Evolutionary conservation across 1,139 yeast genomes (phyloP), one percentile per base, ranked within the genome.

Genomic region (Scheffersomyces insectosa): DNA sequence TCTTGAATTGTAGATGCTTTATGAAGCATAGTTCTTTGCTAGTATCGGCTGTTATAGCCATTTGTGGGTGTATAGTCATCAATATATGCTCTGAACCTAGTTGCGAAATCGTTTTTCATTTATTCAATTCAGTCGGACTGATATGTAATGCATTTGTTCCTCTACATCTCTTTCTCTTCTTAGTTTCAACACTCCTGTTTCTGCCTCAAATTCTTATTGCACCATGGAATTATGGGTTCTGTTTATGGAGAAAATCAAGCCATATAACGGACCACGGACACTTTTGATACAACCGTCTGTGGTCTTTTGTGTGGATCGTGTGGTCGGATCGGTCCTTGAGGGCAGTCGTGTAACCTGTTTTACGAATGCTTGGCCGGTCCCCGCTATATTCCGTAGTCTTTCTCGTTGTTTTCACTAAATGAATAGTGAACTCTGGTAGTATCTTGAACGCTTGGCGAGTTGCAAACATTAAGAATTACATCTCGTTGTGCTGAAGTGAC

Each of bases 231-330:
- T 48, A 57, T 71, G 83, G 85, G 86, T 81, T 78, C 85, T 82
- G 65, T 51, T 80, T 57, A 75, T 66, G 88, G 88, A 82, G 88
- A 70, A 82, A 80, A 82, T 47, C 46, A 79, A 80, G 86, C 86
- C 70, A 63, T 61, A 48, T 52, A 57, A 64, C 61, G 66, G 45
- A 47, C 50, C 47, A 42, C 48, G 55, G 46, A 52, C 60, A 55
- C 59, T 65, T 57, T 70, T 71, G 77, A 72, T 70, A 69, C 76
- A 62, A 61, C 62, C 65, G 66, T 63, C 49, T 49, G 49, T 50
- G 53, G 53, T 44, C 50, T 57, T 57, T 65, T 66, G 56, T 55
- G 51, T 50, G 66, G 77, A 70, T 69, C 78, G 74, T 70, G 77
- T 62, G 75, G 65, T 47, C 43, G 46, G 59, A 32, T 47, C 43